Evolutionary conservation across 805 yeast genomes (phyloP).

Genomic region (Candida verbasci): DNA sequence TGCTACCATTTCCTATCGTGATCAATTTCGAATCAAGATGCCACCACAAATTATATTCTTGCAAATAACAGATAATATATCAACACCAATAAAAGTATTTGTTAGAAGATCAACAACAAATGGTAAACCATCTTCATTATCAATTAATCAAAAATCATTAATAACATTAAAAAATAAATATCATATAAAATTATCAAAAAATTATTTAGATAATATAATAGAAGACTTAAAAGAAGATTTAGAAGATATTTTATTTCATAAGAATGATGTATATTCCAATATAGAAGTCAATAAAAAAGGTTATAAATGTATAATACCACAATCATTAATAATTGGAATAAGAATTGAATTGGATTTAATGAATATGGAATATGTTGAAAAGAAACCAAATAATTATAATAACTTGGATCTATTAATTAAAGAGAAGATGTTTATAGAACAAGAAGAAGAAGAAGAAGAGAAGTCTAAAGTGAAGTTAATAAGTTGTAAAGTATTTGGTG

Average conservation of each 20-base stretch:
- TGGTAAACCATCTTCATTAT: constrained; percentile 2
- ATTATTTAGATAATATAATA: constrained; percentile 8
- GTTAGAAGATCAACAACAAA: constrained; percentile 5
- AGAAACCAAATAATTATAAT: constrained; percentile 1
- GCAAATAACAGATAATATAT: constrained; percentile 4
- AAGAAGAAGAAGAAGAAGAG: neutral
- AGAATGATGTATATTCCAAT: neutral
- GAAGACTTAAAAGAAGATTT: constrained; percentile 2
- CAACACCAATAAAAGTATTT: constrained; percentile 11
- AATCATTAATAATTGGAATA: constrained; percentile 2
- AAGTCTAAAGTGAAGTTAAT: neutral
- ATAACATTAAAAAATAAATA: constrained; percentile 10
- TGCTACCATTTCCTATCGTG: neutral
- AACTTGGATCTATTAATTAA: constrained; percentile 2
- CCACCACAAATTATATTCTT: constrained; percentile 13
- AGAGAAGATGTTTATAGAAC: neutral
- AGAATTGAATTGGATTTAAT: constrained; percentile 5
- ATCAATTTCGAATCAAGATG: constrained; percentile 5
- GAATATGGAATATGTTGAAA: constrained; percentile 1
- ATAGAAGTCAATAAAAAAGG: neutral
- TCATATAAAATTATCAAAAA: constrained; percentile 10
- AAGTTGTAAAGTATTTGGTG: constrained; percentile 5
- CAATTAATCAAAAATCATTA: constrained; percentile 11
- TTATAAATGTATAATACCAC: constrained; percentile 1
- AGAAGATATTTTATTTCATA: constrained; percentile 1